A percentile compares a stretch with the other conserved stretches of the same genome.
Evolutionary conservation across 352 stramenopile genomes (phyloP).

Genomic region (Blastocystis sp.): DNA sequence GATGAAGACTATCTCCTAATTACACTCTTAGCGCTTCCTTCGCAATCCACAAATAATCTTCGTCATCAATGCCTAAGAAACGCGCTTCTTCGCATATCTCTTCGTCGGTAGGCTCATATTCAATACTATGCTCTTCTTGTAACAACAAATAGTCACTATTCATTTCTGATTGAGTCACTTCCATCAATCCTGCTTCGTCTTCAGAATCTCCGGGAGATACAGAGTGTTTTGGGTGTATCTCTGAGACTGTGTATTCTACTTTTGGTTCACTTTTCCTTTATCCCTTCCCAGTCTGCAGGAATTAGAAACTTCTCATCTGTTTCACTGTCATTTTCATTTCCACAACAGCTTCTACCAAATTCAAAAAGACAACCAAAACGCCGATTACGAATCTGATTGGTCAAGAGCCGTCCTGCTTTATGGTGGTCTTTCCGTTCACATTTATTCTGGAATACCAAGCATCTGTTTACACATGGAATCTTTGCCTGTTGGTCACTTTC

Average conservation of each 20-base stretch:
- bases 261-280: too few relatives aligned
- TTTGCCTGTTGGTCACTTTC: slow-evolving; percentile 76
- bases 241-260: too few relatives aligned
- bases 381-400: slow-evolving; percentile 6
- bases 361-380: too few relatives aligned
- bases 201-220: too few relatives aligned
- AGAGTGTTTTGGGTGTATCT: too few relatives aligned
- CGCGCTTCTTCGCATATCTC: slow-evolving; percentile 28
- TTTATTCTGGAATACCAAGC: slow-evolving; percentile 69
- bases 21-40: slow-evolving; percentile 34
- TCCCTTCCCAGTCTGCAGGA: too few relatives aligned
- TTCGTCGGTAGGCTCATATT: slow-evolving; percentile 54
- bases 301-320: too few relatives aligned
- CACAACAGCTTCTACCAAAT: too few relatives aligned
- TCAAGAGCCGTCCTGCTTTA: not conserved
- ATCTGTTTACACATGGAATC: slow-evolving; percentile 69
- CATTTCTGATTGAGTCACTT: not conserved
- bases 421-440: slow-evolving; percentile 10
- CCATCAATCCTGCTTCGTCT: slow-evolving; percentile 8
- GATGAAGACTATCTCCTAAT: not conserved
- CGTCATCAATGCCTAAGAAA: slow-evolving; percentile 23
- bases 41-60: slow-evolving; percentile 32
- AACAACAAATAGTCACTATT: slow-evolving; percentile 46
- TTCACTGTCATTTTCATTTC: too few relatives aligned
- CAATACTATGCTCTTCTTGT: slow-evolving; percentile 1